Percentiles rank a stretch among this genome's conserved stretches.
These are phyloP conservation scores for Pseudevernia furfuracea DNA, from an alignment of 495 filamentous ascomycete genomes.

Conservation along the genomic window DNA sequence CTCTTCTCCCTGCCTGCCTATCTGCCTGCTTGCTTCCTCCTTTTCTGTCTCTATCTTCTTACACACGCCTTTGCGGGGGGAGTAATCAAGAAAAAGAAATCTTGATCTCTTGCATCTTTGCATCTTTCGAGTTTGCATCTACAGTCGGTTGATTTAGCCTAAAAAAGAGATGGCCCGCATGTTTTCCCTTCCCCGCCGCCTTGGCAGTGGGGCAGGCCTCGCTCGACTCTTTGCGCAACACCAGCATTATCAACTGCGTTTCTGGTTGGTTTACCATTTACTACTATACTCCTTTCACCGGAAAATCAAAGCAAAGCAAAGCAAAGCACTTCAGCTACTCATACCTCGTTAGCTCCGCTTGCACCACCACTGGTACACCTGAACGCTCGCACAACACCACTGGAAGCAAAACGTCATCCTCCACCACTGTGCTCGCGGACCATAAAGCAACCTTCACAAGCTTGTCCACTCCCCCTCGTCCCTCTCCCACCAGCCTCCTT, in stretches of 20 bases:
- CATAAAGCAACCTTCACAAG: slow-evolving; percentile 20
- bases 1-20: neutral
- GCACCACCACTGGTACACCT: slow-evolving; percentile 11
- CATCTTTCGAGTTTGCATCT: too few relatives aligned
- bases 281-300: slow-evolving; percentile 2
- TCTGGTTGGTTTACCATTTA: slow-evolving; percentile 16
- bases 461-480: slow-evolving; percentile 13
- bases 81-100: neutral
- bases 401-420: slow-evolving; percentile 2
- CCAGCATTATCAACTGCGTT: slow-evolving; percentile 12
- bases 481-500: slow-evolving; percentile 4
- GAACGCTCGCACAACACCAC: slow-evolving; percentile 3
- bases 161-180: slow-evolving; percentile 21
- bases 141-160: neutral
- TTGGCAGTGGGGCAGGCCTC: too few relatives aligned
- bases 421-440: slow-evolving; percentile 6
- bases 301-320: neutral
- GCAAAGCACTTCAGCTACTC: neutral
- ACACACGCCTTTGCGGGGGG: neutral
- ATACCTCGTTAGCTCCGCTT: slow-evolving; percentile 9
- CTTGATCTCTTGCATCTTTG: neutral
- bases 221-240: slow-evolving; percentile 17
- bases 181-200: slow-evolving; percentile 20
- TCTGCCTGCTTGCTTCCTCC: neutral
- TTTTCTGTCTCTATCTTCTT: slow-evolving; percentile 2